Evolutionary conservation across 2,329 filamentous ascomycete species (phyloP).

Genomic region (Fusarium sp.): DNA sequence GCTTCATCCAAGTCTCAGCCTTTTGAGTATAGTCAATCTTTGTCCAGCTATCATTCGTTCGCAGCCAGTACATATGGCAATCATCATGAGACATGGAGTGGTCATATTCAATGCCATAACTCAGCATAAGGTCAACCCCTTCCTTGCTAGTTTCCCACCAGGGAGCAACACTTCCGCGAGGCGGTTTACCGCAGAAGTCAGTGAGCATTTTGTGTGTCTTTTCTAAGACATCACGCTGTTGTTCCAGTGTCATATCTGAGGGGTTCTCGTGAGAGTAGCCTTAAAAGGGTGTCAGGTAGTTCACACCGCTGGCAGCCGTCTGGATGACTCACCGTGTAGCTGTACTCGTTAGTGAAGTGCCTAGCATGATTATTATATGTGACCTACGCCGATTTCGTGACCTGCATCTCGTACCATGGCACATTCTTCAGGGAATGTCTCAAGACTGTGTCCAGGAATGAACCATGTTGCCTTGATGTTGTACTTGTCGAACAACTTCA

Average conservation of each 20-base stretch:
- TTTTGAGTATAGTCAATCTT: constrained; percentile 71
- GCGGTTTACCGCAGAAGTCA: constrained; percentile 76
- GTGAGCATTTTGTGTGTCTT: constrained; percentile 80
- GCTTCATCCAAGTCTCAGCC: constrained; percentile 57
- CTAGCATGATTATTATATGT: no score
- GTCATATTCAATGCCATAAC: constrained; percentile 78
- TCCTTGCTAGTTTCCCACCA: constrained; percentile 81
- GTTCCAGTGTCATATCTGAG: constrained; percentile 77
- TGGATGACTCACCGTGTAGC: constrained; percentile 43
- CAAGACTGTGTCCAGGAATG: constrained; percentile 62
- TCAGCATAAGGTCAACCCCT: constrained; percentile 72
- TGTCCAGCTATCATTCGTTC: constrained; percentile 74
- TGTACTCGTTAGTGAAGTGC: no score
- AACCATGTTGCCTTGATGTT: constrained; percentile 74
- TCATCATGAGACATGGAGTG: constrained; percentile 69
- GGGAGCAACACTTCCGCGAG: constrained; percentile 78
- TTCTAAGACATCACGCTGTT: constrained; percentile 80
- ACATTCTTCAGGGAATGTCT: constrained; percentile 62
- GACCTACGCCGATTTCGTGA: constrained; percentile 61
- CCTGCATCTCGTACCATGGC: constrained; percentile 60
- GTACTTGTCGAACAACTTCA: constrained; percentile 79
- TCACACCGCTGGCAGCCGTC: no score
- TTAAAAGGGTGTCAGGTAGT: no score
- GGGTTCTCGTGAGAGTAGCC: constrained; percentile 80
- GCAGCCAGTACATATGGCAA: constrained; percentile 72